Conservation (phyloP, 2,329 filamentous ascomycete species). For the Dissoconium aciculare region DNA sequence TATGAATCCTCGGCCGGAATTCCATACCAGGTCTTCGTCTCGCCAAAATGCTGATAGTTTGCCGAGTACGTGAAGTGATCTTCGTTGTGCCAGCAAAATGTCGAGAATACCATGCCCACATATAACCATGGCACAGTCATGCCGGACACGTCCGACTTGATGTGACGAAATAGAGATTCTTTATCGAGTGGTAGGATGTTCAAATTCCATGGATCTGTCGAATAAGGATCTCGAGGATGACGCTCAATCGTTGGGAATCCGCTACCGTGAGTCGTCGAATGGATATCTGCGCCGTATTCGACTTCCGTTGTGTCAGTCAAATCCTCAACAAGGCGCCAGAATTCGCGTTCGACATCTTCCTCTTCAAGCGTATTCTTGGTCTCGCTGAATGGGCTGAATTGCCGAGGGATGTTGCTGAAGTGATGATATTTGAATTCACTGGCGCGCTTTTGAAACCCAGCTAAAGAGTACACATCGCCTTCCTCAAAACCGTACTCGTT, state of each 20-base stretch:
- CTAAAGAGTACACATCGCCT: conserved; percentile 85
- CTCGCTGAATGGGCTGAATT: conserved; percentile 67
- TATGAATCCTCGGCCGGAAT: conserved; percentile 87
- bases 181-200: conserved; percentile 81
- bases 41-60: conserved; percentile 96
- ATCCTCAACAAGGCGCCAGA: conserved; percentile 89
- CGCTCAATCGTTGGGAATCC: conserved; percentile 91
- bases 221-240: conserved; percentile 73
- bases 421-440: conserved; percentile 90
- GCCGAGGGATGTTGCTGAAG: conserved; percentile 48
- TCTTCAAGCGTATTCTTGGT: conserved; percentile 71
- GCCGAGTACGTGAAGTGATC: conserved; percentile 96
- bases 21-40: conserved; percentile 98
- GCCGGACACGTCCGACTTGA: conserved; percentile 94
- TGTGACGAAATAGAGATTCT: conserved; percentile 88
- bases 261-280: conserved; percentile 93
- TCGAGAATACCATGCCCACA: conserved; percentile 98
- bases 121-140: conserved; percentile 99
- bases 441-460: conserved; percentile 91
- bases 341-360: conserved; percentile 90
- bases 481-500: conserved; percentile 97
- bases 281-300: conserved; percentile 94
- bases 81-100: conserved; percentile 98
- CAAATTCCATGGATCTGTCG: conserved; percentile 87
- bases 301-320: conserved; percentile 93